phyloP scores from a whole-genome alignment of 1,284 basidiomycete genomes.

The Inonotus obliquus region DNA sequence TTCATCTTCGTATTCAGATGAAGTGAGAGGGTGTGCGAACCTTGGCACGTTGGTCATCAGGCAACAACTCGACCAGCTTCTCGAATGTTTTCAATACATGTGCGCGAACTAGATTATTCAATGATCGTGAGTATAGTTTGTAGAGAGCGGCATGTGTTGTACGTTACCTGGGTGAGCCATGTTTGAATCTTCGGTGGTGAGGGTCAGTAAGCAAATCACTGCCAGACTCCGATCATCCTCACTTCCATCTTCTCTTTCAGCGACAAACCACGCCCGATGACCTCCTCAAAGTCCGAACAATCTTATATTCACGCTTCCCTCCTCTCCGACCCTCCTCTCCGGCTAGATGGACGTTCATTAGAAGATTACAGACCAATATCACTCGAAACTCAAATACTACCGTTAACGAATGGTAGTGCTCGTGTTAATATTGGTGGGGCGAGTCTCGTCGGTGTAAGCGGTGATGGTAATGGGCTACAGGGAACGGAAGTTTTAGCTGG shows the following conservation, averaged over 20 bases:
- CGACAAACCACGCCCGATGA: slow-evolving; percentile 19
- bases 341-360: slow-evolving; percentile 62
- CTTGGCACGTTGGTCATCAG: slow-evolving; percentile 45
- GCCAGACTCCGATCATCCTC: not conserved
- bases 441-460: slow-evolving; percentile 43
- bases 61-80: slow-evolving; percentile 35
- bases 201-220: slow-evolving; percentile 1
- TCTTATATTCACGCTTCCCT: slow-evolving; percentile 67
- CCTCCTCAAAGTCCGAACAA: slow-evolving; percentile 69
- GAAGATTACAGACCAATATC: slow-evolving; percentile 59
- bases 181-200: not conserved
- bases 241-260: too few relatives aligned
- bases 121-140: not conserved
- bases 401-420: slow-evolving; percentile 76
- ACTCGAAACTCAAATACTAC: slow-evolving; percentile 71
- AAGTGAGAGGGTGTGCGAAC: slow-evolving; percentile 27
- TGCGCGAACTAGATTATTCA: not conserved
- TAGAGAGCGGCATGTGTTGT: not conserved
- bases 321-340: slow-evolving; percentile 47
- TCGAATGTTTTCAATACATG: slow-evolving; percentile 19
- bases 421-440: slow-evolving; percentile 59
- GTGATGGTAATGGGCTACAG: slow-evolving; percentile 33
- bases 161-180: slow-evolving; percentile 10
- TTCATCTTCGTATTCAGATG: not conserved
- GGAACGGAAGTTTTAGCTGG: slow-evolving; percentile 66